These are phyloP conservation scores for Penicillium capsulatum DNA, from an alignment of 2,329 filamentous ascomycete species.

Conservation along the genomic window DNA sequence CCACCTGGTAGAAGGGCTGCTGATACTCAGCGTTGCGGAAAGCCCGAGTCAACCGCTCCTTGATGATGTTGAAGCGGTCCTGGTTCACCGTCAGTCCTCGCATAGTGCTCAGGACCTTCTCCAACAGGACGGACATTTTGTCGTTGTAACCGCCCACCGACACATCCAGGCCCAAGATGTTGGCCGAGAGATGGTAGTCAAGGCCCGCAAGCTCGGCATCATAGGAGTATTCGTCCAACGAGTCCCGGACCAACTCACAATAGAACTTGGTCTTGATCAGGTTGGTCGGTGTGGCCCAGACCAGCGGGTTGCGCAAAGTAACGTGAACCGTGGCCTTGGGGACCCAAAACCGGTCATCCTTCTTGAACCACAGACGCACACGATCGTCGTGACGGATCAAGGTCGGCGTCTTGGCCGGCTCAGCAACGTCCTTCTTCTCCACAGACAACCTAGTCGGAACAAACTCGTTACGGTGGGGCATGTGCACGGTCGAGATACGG, in stretches of 20 bases:
- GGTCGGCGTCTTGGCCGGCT: constrained; percentile 68
- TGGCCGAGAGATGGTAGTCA: constrained; percentile 71
- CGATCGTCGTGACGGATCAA: constrained; percentile 79
- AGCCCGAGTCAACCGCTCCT: constrained; percentile 71
- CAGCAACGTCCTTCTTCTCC: constrained; percentile 83
- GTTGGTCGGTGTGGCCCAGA: constrained; percentile 74
- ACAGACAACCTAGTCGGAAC: constrained; percentile 91
- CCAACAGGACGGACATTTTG: constrained; percentile 83
- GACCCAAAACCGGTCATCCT: constrained; percentile 97
- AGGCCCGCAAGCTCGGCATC: constrained; percentile 91
- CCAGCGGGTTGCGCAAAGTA: constrained; percentile 72
- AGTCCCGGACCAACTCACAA: constrained; percentile 80
- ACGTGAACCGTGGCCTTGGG: constrained; percentile 86
- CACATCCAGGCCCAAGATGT: constrained; percentile 69
- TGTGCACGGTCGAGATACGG: constrained; percentile 67
- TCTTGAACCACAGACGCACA: constrained; percentile 91
- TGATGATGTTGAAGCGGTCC: constrained; percentile 88
- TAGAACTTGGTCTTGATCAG: constrained; percentile 75
- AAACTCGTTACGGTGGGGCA: constrained; percentile 93
- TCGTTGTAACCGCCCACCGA: constrained; percentile 91
- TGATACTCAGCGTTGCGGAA: constrained; percentile 85
- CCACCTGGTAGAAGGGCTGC: constrained; percentile 84
- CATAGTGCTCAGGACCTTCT: constrained; percentile 82
- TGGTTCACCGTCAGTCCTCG: constrained; percentile 76
- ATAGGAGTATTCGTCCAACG: constrained; percentile 88